phyloP scores from a whole-genome alignment of 768 basidiomycete species.

The Auricularia sp. region DNA sequence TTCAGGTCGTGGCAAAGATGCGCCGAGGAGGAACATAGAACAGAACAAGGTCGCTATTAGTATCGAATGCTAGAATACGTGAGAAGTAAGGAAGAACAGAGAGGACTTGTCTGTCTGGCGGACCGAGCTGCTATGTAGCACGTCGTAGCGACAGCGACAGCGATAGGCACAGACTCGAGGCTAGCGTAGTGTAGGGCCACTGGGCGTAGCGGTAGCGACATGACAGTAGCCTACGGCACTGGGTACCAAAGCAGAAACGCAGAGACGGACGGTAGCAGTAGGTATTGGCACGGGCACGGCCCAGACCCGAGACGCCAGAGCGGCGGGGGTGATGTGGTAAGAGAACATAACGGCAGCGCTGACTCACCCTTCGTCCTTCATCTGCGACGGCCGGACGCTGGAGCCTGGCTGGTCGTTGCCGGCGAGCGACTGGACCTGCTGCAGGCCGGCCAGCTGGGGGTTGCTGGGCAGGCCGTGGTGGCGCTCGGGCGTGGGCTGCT shows the following conservation, averaged over 20 bases:
- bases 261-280: slow-evolving; percentile 59
- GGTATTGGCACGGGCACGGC: slow-evolving; percentile 45
- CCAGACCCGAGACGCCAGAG: slow-evolving; percentile 46
- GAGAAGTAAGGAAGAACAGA: slow-evolving; percentile 48
- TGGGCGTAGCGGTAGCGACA: too few relatives aligned
- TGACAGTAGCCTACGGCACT: too few relatives aligned
- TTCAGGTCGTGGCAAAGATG: slow-evolving; percentile 14
- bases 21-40: slow-evolving; percentile 20
- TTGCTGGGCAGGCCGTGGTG: slow-evolving; percentile 7
- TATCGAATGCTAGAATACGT: slow-evolving; percentile 66
- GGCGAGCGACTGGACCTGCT: background rate
- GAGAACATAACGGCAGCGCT: slow-evolving; percentile 16
- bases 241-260: too few relatives aligned
- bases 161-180: slow-evolving; percentile 37
- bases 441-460: slow-evolving; percentile 13
- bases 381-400: slow-evolving; percentile 67
- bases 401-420: background rate
- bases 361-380: slow-evolving; percentile 98
- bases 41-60: slow-evolving; percentile 67
- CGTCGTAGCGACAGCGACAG: slow-evolving; percentile 30
- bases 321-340: slow-evolving; percentile 38
- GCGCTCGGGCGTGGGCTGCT: slow-evolving; percentile 22
- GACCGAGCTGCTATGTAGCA: background rate
- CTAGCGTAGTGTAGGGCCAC: slow-evolving; percentile 39
- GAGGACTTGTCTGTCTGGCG: slow-evolving; percentile 18